Conservation (phyloP, 306 rosid genomes). For the Quercus dentata region DNA sequence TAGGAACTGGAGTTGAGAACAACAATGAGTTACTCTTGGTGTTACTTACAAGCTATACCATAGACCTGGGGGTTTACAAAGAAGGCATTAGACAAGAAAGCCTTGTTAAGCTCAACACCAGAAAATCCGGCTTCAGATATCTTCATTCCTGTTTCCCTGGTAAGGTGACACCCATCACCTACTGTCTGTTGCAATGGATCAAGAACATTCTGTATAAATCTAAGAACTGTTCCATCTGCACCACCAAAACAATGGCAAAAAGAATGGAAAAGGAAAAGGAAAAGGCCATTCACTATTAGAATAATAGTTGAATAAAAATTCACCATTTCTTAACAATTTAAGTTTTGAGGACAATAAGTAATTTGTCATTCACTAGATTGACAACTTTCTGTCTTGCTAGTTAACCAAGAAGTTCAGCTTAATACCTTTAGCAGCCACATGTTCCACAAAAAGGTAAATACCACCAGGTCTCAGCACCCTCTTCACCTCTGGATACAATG, state of each 20-base stretch:
- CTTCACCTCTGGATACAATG: slow-evolving; percentile 56
- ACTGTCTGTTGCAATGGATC: slow-evolving; percentile 73
- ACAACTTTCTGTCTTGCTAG: background rate
- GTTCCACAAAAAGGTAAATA: slow-evolving; percentile 67
- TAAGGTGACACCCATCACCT: slow-evolving; percentile 76
- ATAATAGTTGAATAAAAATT: too few species aligned
- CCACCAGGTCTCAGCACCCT: slow-evolving; percentile 85
- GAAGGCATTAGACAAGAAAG: slow-evolving; percentile 44
- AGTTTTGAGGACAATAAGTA: too few species aligned
- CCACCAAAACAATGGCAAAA: slow-evolving; percentile 13
- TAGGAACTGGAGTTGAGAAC: slow-evolving; percentile 10
- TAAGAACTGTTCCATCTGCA: slow-evolving; percentile 67
- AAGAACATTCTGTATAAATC: slow-evolving; percentile 54
- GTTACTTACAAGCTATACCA: slow-evolving; percentile 65
- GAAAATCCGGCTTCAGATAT: slow-evolving; percentile 72
- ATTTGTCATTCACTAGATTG: background rate
- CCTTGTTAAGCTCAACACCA: slow-evolving; percentile 42
- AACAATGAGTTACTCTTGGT: background rate
- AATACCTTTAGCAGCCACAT: slow-evolving; percentile 81
- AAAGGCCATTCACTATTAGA: background rate
- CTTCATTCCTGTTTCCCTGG: slow-evolving; percentile 52
- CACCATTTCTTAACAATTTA: too few species aligned
- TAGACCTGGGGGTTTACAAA: slow-evolving; percentile 60
- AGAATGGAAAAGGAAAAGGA: background rate
- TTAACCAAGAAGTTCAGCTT: slow-evolving; percentile 17